Conservation (phyloP, 2,329 filamentous ascomycete species). For the Didymella keratinophila region DNA sequence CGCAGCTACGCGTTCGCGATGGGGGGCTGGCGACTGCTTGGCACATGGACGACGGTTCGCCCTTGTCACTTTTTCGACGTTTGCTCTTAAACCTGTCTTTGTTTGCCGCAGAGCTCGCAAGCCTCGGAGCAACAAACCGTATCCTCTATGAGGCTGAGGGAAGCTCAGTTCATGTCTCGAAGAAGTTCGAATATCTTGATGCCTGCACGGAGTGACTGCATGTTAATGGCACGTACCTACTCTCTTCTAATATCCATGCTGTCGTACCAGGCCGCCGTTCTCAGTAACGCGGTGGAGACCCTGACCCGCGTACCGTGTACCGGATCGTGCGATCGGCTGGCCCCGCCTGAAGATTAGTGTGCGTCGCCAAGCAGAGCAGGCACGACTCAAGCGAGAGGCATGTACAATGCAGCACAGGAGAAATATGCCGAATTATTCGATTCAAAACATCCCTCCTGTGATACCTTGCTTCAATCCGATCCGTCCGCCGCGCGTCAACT, state of each 20-base stretch:
- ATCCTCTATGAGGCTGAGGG: neutral
- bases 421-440: neutral
- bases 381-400: slow-evolving; percentile 1
- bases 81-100: neutral
- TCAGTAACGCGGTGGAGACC: neutral
- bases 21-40: neutral
- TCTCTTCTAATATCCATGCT: neutral
- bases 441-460: neutral
- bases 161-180: neutral
- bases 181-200: neutral
- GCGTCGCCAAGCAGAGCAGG: slow-evolving; percentile 11
- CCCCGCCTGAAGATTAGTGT: slow-evolving; percentile 1
- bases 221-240: too few relatives aligned
- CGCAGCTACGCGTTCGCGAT: neutral
- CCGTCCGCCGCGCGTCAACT: slow-evolving; percentile 10
- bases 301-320: neutral
- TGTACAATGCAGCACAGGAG: neutral
- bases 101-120: neutral
- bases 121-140: neutral
- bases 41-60: neutral
- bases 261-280: neutral
- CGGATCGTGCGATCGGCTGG: neutral
- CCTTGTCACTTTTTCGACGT: neutral
- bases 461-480: slow-evolving; percentile 2
- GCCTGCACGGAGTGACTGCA: neutral